Evolutionary conservation across 1,139 yeast genomes (phyloP), one percentile per base, ranked within the genome.

Genomic region (Wickerhamiella infanticola): DNA sequence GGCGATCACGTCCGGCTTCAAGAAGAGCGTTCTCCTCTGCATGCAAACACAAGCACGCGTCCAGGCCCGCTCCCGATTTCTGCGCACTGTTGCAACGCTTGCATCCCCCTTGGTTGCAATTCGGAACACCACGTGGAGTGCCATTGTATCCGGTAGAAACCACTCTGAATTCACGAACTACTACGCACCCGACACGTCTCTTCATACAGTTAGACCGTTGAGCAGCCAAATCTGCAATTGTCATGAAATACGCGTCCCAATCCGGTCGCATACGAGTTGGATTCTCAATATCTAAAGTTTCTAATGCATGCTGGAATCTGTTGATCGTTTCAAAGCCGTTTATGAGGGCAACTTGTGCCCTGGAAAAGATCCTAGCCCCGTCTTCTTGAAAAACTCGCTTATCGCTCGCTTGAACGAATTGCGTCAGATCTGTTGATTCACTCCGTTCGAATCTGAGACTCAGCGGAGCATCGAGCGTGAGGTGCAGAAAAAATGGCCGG

Each of bases 121-220:
- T 90, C 31, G 70, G 68, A 56, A 85, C 65, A 50, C 88, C 85
- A 39, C 95, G 72, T 9, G 98, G 97, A 0, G 99, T 90, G 1
- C 99, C 98, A 58, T 90, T 90, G 63, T 93, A 90, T 0, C 98
- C 99, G 0, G 98, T 90, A 1, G 98, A 94, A 33, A 93, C 73
- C 35, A 90, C 95, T 46, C 96, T 68, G 43, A 76, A 77, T 46
- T 84, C 93, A 45, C 88, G 72, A 1, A 85, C 96, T 31, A 90
- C 74, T 3, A 93, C 97, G 63, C 97, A 88, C 0, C 98, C 98
- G 1, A 90, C 98, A 49, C 95, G 71, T 48, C 98, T 70, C 62
- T 90, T 93, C 98, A 90, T 93, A 65, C 98, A 93, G 56, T 90
- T 93, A 35, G 94, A 79, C 53, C 99, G 68, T 45, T 80, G 69